Percentiles rank a stretch among this genome's conserved stretches.
Evolutionary conservation across 305 asterid species (phyloP).

Genomic region (Fraxinus platypoda): DNA sequence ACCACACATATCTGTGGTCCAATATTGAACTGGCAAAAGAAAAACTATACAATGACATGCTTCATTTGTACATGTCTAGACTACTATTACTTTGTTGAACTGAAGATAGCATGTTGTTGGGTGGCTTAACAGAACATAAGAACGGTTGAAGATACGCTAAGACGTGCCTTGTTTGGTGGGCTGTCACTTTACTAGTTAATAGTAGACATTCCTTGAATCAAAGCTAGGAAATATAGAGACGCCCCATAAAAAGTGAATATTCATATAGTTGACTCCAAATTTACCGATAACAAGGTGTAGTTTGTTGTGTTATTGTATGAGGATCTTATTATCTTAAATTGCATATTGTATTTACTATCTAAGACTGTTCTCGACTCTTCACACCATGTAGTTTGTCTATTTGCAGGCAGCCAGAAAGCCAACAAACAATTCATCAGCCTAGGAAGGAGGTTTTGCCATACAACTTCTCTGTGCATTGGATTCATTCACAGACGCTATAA

Average conservation of each 20-base stretch:
- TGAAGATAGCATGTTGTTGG: background rate
- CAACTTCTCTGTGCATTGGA: background rate
- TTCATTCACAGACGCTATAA: conserved; percentile 28
- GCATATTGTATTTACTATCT: too few relatives aligned
- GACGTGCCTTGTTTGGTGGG: background rate
- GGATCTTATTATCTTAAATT: background rate
- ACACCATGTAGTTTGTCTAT: background rate
- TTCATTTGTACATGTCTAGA: background rate
- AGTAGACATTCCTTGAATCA: background rate
- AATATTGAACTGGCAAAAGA: background rate
- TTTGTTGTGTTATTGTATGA: background rate
- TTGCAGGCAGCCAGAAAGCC: conserved; percentile 29
- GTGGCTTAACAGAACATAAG: background rate
- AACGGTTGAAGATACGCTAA: background rate
- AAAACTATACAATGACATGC: background rate
- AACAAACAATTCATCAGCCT: conserved; percentile 3
- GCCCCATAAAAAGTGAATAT: background rate
- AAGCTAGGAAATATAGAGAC: background rate
- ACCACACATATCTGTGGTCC: background rate
- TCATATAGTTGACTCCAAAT: background rate
- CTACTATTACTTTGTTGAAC: background rate
- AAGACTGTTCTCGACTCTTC: background rate
- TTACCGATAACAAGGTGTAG: background rate
- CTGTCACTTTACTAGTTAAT: background rate
- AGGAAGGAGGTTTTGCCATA: conserved; percentile 8